Percentiles rank a stretch among this genome's conserved stretches.
These are phyloP conservation scores for Asterochloris erici DNA, from an alignment of 139 green algal genomes.

Conservation along the genomic window DNA sequence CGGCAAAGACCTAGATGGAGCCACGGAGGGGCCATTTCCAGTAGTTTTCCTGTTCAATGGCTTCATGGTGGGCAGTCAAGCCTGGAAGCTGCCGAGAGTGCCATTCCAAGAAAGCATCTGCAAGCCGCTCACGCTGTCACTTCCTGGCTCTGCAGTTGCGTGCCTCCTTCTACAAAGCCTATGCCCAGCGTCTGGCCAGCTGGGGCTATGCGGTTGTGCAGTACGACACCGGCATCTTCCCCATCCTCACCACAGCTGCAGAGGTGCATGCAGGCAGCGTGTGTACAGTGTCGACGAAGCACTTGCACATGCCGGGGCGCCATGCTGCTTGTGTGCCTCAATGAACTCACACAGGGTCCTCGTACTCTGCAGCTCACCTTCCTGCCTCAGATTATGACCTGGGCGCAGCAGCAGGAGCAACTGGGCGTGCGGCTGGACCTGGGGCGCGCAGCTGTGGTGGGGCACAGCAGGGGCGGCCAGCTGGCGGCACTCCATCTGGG, in stretches of 20 bases:
- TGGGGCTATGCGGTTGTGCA: slow-evolving; percentile 48
- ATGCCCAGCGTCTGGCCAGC: slow-evolving; percentile 42
- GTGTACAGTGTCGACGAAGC: background rate
- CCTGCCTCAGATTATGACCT: slow-evolving; percentile 12
- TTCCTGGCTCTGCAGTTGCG: slow-evolving; percentile 24
- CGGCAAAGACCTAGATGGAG: background rate
- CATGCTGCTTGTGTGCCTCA: background rate
- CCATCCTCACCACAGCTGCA: slow-evolving; percentile 24
- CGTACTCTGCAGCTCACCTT: slow-evolving; percentile 4
- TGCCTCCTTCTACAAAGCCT: slow-evolving; percentile 39
- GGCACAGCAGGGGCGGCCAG: slow-evolving; percentile 66
- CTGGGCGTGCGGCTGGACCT: slow-evolving; percentile 26
- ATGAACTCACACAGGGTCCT: background rate
- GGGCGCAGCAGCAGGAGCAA: slow-evolving; percentile 18
- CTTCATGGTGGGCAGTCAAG: slow-evolving; percentile 30
- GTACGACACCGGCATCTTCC: slow-evolving; percentile 34
- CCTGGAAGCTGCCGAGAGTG: background rate
- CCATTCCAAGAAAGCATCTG: background rate
- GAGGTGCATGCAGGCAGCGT: slow-evolving; percentile 23
- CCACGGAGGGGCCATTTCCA: slow-evolving; percentile 22
- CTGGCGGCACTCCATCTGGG: slow-evolving; percentile 50
- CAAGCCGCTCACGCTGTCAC: background rate
- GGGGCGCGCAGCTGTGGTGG: slow-evolving; percentile 19
- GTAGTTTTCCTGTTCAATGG: slow-evolving; percentile 40
- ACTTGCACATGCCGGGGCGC: background rate